These are phyloP conservation scores for Bacidia rubella DNA, from an alignment of 495 filamentous ascomycete species.

Conservation along the genomic window DNA sequence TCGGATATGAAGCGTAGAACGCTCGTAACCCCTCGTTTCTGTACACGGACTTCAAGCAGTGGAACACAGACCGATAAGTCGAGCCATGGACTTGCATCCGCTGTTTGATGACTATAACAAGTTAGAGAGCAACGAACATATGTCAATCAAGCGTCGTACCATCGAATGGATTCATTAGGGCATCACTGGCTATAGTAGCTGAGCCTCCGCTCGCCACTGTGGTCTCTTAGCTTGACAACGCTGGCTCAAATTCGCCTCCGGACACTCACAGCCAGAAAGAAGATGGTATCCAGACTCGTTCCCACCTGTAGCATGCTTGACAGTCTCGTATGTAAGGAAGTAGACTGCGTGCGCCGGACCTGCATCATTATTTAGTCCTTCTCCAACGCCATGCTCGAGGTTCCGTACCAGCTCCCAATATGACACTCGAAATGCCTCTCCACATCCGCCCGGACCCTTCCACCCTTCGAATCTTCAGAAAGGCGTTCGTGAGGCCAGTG, in stretches of 20 bases:
- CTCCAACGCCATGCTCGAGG: too few relatives aligned
- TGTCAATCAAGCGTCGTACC: constrained; percentile 40
- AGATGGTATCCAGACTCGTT: constrained; percentile 88
- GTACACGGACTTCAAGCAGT: constrained; percentile 82
- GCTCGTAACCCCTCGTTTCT: constrained; percentile 73
- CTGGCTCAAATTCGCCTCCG: constrained; percentile 7
- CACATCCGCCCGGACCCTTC: constrained; percentile 87
- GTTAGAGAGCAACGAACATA: constrained; percentile 10
- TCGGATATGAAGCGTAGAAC: constrained; percentile 98
- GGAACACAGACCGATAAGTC: constrained; percentile 65
- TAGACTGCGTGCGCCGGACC: constrained; percentile 96
- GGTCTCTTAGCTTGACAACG: constrained; percentile 34
- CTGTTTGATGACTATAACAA: constrained; percentile 79
- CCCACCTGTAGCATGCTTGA: constrained; percentile 90
- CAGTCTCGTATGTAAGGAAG: constrained; percentile 93
- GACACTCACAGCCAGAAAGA: constrained; percentile 63
- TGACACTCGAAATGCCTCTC: constrained; percentile 92
- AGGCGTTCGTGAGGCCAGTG: constrained; percentile 81
- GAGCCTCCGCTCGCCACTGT: constrained; percentile 63
- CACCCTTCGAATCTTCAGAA: constrained; percentile 75
- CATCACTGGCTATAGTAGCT: constrained; percentile 93
- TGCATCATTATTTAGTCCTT: constrained; percentile 30
- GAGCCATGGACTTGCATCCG: constrained; percentile 97
- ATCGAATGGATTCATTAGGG: constrained; percentile 98
- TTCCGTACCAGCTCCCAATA: constrained; percentile 83